Evolutionary conservation across 2,329 filamentous ascomycete genomes (phyloP).

Genomic region (Pseudocercospora pini-densiflorae): DNA sequence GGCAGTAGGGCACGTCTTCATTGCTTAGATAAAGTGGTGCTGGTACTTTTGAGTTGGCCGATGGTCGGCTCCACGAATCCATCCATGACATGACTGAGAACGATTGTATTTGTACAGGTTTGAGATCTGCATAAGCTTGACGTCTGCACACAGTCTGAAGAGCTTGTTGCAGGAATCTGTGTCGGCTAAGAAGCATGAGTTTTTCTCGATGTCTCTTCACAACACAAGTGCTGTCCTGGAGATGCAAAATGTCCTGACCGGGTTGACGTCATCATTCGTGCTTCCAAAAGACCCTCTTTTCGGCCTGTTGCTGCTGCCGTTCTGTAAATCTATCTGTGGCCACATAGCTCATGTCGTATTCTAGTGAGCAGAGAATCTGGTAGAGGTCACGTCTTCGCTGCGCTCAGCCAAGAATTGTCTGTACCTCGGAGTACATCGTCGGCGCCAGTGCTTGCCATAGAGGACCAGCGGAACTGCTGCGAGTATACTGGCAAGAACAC

Average conservation of each 20-base stretch:
- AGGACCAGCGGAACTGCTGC: neutral
- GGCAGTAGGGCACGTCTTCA: conserved; percentile 59
- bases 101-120: neutral
- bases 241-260: neutral
- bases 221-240: neutral
- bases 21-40: conserved; percentile 54
- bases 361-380: neutral
- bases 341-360: neutral
- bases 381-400: neutral
- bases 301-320: neutral
- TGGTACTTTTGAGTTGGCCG: conserved; percentile 31
- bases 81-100: conserved; percentile 51
- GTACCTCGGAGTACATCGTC: neutral
- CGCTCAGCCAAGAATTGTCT: neutral
- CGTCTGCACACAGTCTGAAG: neutral
- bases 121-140: neutral
- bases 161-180: neutral
- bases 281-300: neutral
- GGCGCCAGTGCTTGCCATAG: neutral
- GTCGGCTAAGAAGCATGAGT: neutral
- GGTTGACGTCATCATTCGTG: neutral
- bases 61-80: conserved; percentile 46
- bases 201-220: neutral
- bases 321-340: neutral
- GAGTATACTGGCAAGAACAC: neutral